A percentile compares a stretch with the other conserved stretches of the same genome.
Conservation (phyloP, 345 rosid genomes). For the Salix brachista region DNA sequence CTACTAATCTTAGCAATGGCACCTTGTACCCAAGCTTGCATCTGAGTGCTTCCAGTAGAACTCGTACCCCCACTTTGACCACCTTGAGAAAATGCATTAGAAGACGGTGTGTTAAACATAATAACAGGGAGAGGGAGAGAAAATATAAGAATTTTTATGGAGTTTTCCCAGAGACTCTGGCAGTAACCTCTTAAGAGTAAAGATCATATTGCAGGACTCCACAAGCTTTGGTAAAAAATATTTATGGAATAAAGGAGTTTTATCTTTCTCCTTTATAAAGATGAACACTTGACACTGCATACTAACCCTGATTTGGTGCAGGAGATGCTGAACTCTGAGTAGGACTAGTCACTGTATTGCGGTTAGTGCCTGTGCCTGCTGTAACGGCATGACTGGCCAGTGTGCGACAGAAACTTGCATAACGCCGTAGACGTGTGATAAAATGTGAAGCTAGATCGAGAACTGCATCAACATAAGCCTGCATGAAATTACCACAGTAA, state of each 20-base stretch:
- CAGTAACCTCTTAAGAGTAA: background rate
- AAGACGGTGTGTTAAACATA: background rate
- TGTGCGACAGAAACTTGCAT: slow-evolving; percentile 99
- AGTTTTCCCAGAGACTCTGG: slow-evolving; percentile 5
- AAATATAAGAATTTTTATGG: background rate
- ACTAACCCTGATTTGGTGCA: slow-evolving; percentile 74
- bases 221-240: background rate
- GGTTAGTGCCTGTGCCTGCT: slow-evolving; percentile 86
- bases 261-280: background rate
- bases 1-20: slow-evolving; percentile 96
- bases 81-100: slow-evolving; percentile 33
- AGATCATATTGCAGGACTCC: background rate
- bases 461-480: slow-evolving; percentile 99
- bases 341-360: slow-evolving; percentile 78
- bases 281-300: slow-evolving; percentile 13
- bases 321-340: slow-evolving; percentile 80
- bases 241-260: background rate
- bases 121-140: background rate
- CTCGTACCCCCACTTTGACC: slow-evolving; percentile 77
- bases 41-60: slow-evolving; percentile 85
- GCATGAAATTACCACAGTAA: slow-evolving; percentile 24
- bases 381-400: slow-evolving; percentile 94
- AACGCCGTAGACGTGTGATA: slow-evolving; percentile 91
- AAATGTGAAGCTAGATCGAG: slow-evolving; percentile 98
- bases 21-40: slow-evolving; percentile 99